phyloP scores from a whole-genome alignment of 306 rosid species.

The Senna siamea region DNA sequence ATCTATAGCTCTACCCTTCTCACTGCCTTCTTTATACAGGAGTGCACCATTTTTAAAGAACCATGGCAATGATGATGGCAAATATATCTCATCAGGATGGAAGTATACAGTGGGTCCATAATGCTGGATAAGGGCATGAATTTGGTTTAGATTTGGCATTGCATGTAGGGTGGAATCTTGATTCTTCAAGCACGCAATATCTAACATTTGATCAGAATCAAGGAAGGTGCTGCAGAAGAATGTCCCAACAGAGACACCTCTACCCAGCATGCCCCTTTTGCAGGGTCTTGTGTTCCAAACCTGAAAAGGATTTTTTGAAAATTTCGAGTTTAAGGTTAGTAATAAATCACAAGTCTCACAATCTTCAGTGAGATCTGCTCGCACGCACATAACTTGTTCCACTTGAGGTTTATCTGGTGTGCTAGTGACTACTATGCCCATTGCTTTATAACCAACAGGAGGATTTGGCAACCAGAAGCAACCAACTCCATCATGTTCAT shows the following conservation, averaged over 20 bases:
- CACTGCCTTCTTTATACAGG: slow-evolving; percentile 47
- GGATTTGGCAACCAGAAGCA: slow-evolving; percentile 92
- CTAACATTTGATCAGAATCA: slow-evolving; percentile 49
- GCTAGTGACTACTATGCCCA: slow-evolving; percentile 77
- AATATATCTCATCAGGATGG: slow-evolving; percentile 62
- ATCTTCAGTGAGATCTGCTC: slow-evolving; percentile 82
- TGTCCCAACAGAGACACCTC: slow-evolving; percentile 82
- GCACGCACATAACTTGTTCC: slow-evolving; percentile 71
- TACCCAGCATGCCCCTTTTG: slow-evolving; percentile 71
- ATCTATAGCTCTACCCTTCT: slow-evolving; percentile 55
- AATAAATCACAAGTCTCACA: slow-evolving; percentile 66
- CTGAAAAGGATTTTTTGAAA: slow-evolving; percentile 49
- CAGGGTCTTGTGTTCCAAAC: slow-evolving; percentile 79
- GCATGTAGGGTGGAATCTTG: slow-evolving; percentile 38
- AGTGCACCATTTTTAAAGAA: slow-evolving; percentile 69
- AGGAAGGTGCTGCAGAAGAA: slow-evolving; percentile 62
- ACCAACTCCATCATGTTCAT: slow-evolving; percentile 57
- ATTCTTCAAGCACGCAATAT: slow-evolving; percentile 61
- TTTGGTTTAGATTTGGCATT: slow-evolving; percentile 69
- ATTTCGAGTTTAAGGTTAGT: slow-evolving; percentile 52
- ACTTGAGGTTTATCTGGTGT: slow-evolving; percentile 59
- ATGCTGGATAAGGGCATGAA: slow-evolving; percentile 38
- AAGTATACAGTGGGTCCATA: slow-evolving; percentile 69
- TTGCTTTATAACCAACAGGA: slow-evolving; percentile 78
- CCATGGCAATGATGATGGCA: slow-evolving; percentile 70